Percentiles rank a stretch among this genome's conserved stretches.
phyloP scores from a whole-genome alignment of 495 filamentous ascomycete species.

The Penicillium lagena region DNA sequence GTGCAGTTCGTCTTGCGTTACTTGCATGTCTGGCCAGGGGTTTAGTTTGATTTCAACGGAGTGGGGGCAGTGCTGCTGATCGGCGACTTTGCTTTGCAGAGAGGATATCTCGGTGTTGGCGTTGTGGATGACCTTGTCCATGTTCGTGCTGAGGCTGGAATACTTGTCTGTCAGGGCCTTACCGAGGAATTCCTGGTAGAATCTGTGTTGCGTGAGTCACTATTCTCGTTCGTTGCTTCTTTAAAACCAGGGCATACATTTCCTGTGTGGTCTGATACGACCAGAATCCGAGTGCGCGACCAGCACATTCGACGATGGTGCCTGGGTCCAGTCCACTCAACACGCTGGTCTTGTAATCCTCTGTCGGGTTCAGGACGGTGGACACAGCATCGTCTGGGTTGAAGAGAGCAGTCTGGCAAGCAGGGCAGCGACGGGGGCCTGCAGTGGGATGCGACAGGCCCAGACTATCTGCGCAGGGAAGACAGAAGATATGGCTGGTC shows the following conservation, averaged over 20 bases:
- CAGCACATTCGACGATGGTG: constrained; percentile 86
- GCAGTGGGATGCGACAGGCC: constrained; percentile 56
- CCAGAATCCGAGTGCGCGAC: constrained; percentile 80
- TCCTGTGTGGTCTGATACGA: constrained; percentile 87
- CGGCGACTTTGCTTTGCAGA: constrained; percentile 55
- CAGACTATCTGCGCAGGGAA: constrained; percentile 61
- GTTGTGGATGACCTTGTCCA: constrained; percentile 76
- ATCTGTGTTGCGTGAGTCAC: constrained; percentile 32
- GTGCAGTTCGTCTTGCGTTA: constrained; percentile 58
- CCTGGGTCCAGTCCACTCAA: constrained; percentile 79
- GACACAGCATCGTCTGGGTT: constrained; percentile 75
- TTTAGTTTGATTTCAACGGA: constrained; percentile 1
- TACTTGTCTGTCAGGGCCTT: constrained; percentile 74
- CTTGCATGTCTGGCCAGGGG: constrained; percentile 50
- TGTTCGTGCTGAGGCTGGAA: constrained; percentile 55
- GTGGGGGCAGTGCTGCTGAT: constrained; percentile 20
- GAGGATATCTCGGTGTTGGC: constrained; percentile 72
- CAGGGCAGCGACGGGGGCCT: constrained; percentile 63
- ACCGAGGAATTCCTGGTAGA: constrained; percentile 74
- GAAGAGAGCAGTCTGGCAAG: constrained; percentile 63
- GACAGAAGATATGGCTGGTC: constrained; percentile 78
- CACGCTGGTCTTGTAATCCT: constrained; percentile 91
- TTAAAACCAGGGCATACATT: constrained; percentile 48
- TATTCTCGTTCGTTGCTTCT: too few relatives aligned
- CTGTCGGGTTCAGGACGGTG: constrained; percentile 72